Percentiles rank a stretch among this genome's conserved stretches.
Conservation (phyloP, 345 rosid species). For the Combretum micranthum region DNA sequence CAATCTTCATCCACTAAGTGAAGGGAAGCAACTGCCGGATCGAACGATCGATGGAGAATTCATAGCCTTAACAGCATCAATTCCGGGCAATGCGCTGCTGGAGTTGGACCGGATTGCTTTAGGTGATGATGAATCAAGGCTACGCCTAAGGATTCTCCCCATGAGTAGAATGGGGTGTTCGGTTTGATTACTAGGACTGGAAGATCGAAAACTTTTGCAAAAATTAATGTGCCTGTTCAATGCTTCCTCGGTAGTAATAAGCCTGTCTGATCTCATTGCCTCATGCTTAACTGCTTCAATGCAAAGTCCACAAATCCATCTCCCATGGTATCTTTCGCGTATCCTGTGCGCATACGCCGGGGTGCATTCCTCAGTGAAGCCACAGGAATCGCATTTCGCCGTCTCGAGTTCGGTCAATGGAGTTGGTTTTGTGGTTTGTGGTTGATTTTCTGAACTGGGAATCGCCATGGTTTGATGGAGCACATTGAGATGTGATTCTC, state of each 20-base stretch:
- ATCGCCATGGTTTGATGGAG: conserved; percentile 7
- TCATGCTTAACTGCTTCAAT: conserved; percentile 58
- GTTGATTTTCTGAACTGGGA: conserved; percentile 6
- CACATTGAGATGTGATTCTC: not conserved
- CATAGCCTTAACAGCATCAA: not conserved
- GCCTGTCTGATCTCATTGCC: conserved; percentile 33
- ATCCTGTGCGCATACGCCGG: conserved; percentile 36
- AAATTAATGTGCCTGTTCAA: conserved; percentile 38
- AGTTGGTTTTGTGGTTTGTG: not conserved
- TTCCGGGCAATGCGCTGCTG: conserved; percentile 27
- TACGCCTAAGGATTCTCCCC: conserved; percentile 47
- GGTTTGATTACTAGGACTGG: conserved; percentile 15
- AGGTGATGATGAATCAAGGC: conserved; percentile 51
- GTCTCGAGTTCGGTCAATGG: conserved; percentile 30
- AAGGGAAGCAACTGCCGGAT: conserved; percentile 15
- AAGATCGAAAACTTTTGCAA: conserved; percentile 29
- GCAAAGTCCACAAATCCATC: conserved; percentile 64
- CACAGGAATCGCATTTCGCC: conserved; percentile 50
- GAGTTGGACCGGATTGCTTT: conserved; percentile 30
- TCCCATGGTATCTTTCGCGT: conserved; percentile 47
- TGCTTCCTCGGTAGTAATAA: conserved; percentile 53
- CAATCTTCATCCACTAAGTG: conserved; percentile 5
- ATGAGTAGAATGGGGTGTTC: conserved; percentile 66
- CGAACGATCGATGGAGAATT: conserved; percentile 1
- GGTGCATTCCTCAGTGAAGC: conserved; percentile 63